phyloP scores from a whole-genome alignment of 148 eudicot genomes.

The Fagopyrum homotropicum region DNA sequence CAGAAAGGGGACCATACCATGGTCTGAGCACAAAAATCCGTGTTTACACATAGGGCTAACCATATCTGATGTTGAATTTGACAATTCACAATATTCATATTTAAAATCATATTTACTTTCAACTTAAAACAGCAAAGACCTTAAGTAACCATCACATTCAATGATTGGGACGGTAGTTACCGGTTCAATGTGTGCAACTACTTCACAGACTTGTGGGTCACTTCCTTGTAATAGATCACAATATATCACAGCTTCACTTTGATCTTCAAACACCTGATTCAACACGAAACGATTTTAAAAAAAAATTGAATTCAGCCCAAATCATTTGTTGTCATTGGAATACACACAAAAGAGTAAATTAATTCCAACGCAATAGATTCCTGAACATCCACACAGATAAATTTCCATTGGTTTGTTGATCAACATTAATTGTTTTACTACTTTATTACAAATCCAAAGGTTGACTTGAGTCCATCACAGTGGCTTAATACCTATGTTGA shows the following conservation, averaged over 20 bases:
- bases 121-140: too few relatives aligned
- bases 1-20: too few relatives aligned
- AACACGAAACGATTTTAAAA: not conserved
- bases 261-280: slow-evolving; percentile 85
- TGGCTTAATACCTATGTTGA: not conserved
- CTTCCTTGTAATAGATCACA: slow-evolving; percentile 84
- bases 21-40: too few relatives aligned
- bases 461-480: not conserved
- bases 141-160: too few relatives aligned
- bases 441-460: not conserved
- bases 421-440: not conserved
- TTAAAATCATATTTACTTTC: too few relatives aligned
- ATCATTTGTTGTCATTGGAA: not conserved
- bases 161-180: slow-evolving; percentile 25
- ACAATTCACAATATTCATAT: too few relatives aligned
- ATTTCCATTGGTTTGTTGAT: not conserved
- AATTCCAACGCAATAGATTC: not conserved
- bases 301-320: not conserved
- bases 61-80: too few relatives aligned
- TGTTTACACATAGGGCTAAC: too few relatives aligned
- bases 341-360: not conserved
- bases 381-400: not conserved
- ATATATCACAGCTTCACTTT: slow-evolving; percentile 77
- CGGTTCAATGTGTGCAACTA: slow-evolving; percentile 90
- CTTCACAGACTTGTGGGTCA: slow-evolving; percentile 95